A percentile compares a stretch with the other conserved stretches of the same genome.
Evolutionary conservation across 495 filamentous ascomycete genomes (phyloP).

Genomic region (Podospora australis): DNA sequence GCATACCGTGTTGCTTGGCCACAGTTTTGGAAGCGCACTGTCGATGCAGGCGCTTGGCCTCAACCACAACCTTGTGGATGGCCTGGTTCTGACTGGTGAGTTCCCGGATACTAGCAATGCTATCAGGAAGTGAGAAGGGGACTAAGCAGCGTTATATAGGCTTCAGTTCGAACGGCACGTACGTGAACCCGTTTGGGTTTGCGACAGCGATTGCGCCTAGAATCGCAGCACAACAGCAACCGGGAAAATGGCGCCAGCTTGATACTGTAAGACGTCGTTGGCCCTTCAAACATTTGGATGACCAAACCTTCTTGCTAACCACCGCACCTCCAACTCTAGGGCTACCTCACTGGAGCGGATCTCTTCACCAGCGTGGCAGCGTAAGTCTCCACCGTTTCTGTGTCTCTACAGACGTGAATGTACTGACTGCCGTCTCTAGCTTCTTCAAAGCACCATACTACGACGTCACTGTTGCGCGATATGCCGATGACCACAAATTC

Average conservation of each 20-base stretch:
- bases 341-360: constrained; percentile 28
- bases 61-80: not conserved
- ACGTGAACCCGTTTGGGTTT: constrained; percentile 8
- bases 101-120: no score
- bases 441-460: constrained; percentile 33
- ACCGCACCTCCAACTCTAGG: constrained; percentile 9
- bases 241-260: not conserved
- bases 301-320: not conserved
- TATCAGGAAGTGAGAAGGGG: no score
- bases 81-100: not conserved
- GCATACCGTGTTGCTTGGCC: not conserved
- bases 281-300: not conserved
- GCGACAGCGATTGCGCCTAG: constrained; percentile 1
- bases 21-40: not conserved
- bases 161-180: constrained; percentile 18
- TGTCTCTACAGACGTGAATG: constrained; percentile 27
- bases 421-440: constrained; percentile 14
- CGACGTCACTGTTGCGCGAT: constrained; percentile 17
- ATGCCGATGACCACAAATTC: constrained; percentile 22
- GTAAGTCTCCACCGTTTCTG: constrained; percentile 15
- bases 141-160: not conserved
- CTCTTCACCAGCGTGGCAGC: constrained; percentile 14
- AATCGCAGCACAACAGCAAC: not conserved
- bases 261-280: not conserved
- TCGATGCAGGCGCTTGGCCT: not conserved